Conservation (phyloP, 768 basidiomycete species). For the Stropharia rugosoannulata region DNA sequence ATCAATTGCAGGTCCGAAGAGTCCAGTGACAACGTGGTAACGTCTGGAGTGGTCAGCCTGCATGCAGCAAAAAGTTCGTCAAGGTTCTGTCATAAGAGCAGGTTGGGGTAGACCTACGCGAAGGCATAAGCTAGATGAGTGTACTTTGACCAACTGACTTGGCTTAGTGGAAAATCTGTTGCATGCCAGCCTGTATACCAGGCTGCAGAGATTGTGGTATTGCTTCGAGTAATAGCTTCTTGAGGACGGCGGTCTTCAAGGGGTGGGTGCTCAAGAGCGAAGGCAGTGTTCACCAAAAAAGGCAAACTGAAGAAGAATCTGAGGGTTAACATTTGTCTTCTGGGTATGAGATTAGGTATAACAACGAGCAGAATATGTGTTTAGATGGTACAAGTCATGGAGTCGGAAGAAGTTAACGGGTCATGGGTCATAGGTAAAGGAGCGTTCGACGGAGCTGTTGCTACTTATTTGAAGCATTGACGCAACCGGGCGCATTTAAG, state of each 20-base stretch:
- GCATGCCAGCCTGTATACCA: constrained; percentile 53
- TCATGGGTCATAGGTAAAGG: background rate
- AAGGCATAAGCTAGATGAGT: constrained; percentile 60
- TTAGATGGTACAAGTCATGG: background rate
- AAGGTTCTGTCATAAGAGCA: background rate
- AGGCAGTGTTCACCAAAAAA: constrained; percentile 9
- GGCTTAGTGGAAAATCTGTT: constrained; percentile 37
- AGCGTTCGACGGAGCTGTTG: background rate
- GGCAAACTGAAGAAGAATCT: background rate
- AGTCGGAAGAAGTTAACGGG: background rate
- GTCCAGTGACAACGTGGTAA: constrained; percentile 30
- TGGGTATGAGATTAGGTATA: background rate
- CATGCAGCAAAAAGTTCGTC: constrained; percentile 2
- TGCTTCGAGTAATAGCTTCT: constrained; percentile 13
- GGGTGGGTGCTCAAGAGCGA: constrained; percentile 4
- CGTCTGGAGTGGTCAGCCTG: constrained; percentile 40
- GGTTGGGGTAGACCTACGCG: constrained; percentile 40
- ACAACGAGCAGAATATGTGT: background rate
- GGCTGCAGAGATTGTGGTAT: constrained; percentile 30
- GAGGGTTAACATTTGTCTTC: background rate
- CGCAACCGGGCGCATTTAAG: no score
- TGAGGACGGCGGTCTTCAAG: background rate
- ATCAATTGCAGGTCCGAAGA: constrained; percentile 47
- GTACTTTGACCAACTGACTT: constrained; percentile 51
- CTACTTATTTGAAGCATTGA: background rate